Base-by-base conservation (phyloP, 257 asterid species). In the Solanum pinnatisectum region DNA sequence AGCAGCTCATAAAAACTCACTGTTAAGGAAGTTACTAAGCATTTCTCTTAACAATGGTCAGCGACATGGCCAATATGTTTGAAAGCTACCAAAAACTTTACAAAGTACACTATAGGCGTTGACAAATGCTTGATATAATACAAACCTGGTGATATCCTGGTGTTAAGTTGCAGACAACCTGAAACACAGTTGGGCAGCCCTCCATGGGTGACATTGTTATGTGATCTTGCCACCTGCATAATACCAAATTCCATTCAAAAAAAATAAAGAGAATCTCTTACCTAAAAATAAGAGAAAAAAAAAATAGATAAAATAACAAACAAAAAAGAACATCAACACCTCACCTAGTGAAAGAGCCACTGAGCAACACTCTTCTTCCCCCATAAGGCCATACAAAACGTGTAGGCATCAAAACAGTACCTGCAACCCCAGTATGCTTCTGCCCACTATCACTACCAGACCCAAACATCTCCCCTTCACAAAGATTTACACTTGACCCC, bases 321-420 rank as follows among this genome's bases (percentile, higher is more conserved):
- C 60, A 87, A 65, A 82, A 71, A 88, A 77, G 68, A 81, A 46
- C 85, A 27, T 71, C 76, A 81, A 59, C 81, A 20, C 77, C 88
- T 92, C 90, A 94, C 98, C 98, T 92, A 87, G 94, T 91, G 89
- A 94, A 94, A 72, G 98, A 65, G 87, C 98, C 98, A 87, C 98
- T 92, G 72, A 94, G 89, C 87, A 89, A 89, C 84, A 94, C 96
- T 89, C 92, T 89, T 87, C 94, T 91, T 87, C 98, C 98, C 32
- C 98, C 98, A 88, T 93, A 88, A 63, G 98, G 95, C 98, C 98
- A 94, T 83, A 93, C 95, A 83, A 94, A 94, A 79, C 96, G 92
- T 1, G 93, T 90, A 37, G 96, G 96, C 35, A 94, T 71, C 91
- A 88, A 52, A 37, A 90, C 92, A 40, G 89, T 35, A 81, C 92